These are phyloP conservation scores for Tilletia caries DNA, from an alignment of 1,284 basidiomycete species.

Conservation along the genomic window DNA sequence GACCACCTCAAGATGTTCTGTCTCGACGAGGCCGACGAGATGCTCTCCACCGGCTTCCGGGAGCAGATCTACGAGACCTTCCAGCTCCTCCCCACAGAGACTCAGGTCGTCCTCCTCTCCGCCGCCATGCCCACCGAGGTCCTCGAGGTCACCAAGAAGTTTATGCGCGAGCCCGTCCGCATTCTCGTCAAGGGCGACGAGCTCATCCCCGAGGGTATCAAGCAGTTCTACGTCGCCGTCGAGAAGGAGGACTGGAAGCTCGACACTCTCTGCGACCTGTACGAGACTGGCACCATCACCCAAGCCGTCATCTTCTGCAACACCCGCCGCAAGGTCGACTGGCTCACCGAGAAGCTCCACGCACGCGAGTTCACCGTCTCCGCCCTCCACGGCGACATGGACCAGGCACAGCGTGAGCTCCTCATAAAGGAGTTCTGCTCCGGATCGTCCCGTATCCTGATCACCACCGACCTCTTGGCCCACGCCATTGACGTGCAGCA, in stretches of 20 bases:
- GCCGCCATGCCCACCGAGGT: conserved; percentile 97
- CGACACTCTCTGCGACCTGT: conserved; percentile 91
- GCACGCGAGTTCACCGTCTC: conserved; percentile 57
- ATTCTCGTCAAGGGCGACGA: conserved; percentile 99
- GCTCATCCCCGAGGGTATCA: conserved; percentile 97
- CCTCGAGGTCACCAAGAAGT: conserved; percentile 98
- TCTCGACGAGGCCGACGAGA: conserved; percentile 95
- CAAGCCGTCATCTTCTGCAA: conserved; percentile 99
- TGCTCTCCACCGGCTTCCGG: conserved; percentile 98
- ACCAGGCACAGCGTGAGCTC: conserved; percentile 94
- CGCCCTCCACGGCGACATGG: conserved; percentile 86
- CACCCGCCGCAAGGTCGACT: conserved; percentile 97
- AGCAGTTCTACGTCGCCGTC: conserved; percentile 99
- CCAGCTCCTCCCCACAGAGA: conserved; percentile 32
- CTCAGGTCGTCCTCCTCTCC: conserved; percentile 61
- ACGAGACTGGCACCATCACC: conserved; percentile 97
- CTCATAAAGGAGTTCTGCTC: conserved; percentile 98
- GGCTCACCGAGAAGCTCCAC: conserved; percentile 98
- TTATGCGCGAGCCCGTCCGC: conserved; percentile 98
- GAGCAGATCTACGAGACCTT: conserved; percentile 90
- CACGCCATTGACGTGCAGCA: conserved; percentile 98
- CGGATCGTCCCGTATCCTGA: conserved; percentile 62
- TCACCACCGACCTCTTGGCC: conserved; percentile 81
- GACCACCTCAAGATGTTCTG: conserved; percentile 99
- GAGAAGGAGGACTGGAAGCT: conserved; percentile 99